phyloP scores from a whole-genome alignment of 371 early-diverging fungal genomes.

The Paramicrosporidium saccamoebae region DNA sequence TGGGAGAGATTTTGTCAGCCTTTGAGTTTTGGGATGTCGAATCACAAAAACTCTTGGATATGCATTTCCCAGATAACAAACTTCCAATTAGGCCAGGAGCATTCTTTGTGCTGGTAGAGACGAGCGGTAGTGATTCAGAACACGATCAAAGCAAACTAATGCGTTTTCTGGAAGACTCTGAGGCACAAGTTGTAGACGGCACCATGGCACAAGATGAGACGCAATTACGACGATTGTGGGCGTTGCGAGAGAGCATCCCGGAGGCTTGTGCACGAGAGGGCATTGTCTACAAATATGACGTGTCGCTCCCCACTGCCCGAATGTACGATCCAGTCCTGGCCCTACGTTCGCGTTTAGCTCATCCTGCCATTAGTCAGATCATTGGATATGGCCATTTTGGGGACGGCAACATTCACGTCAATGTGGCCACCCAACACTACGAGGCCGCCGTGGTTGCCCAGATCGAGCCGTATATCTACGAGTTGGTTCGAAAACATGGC shows the following conservation, averaged over 20 bases:
- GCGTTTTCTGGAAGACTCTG: constrained; percentile 20
- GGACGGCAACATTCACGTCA: constrained; percentile 73
- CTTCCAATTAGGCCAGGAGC: constrained; percentile 23
- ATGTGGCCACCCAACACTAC: constrained; percentile 30
- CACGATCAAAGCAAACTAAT: constrained; percentile 64
- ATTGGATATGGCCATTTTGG: constrained; percentile 76
- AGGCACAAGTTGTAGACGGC: constrained; percentile 43
- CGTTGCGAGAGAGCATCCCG: constrained; percentile 64
- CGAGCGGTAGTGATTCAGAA: constrained; percentile 54
- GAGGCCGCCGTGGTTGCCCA: constrained; percentile 14
- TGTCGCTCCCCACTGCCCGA: constrained; percentile 44
- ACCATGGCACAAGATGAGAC: constrained; percentile 58
- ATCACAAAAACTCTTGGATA: constrained; percentile 23
- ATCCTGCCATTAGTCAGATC: constrained; percentile 20
- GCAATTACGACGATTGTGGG: constrained; percentile 38
- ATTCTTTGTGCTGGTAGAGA: constrained; percentile 81
- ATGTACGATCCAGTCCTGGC: constrained; percentile 55
- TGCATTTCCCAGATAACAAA: constrained; percentile 17
- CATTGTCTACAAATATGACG: constrained; percentile 65
- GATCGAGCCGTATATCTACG: constrained; percentile 76
- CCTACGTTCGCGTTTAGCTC: constrained; percentile 24
- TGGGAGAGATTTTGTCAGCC: constrained; percentile 76
- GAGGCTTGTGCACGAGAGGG: constrained; percentile 53
- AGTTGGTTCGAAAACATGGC: constrained; percentile 26
- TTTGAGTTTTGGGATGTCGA: constrained; percentile 78